Evolutionary conservation across 768 basidiomycete genomes (phyloP), one percentile per base, ranked within the genome.

Genomic region (Termitomyces sp.): DNA sequence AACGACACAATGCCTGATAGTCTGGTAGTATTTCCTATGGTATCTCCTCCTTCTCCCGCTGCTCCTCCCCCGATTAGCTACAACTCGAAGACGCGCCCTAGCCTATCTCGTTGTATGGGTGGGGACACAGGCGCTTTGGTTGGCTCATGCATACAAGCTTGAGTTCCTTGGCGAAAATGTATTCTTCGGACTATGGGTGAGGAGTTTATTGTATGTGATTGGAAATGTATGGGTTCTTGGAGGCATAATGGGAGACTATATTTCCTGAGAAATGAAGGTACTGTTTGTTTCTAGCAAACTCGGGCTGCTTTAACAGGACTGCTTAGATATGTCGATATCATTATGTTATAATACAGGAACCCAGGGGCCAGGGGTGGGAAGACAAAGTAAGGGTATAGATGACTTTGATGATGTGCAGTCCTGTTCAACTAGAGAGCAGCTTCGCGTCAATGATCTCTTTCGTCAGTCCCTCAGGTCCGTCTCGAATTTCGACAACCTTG

Each of bases 1-100:
- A 18, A 52, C 5, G n/a, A n/a, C 1, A 39, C 6, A 20, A 26
- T 1, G 16, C n/a, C 24, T 59, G 26, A 46, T 55, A 29, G 26
- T 42, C 24, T 20, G 27, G 16, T 71, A 98, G 90, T 99, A 99
- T 71, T 99, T 98, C 73, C 78, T 96, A 39, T 99, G 97, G 97
- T 98, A 94, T 68, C 83, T 93, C 14, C 83, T 94, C 50, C 83
- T 98, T 59, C 72, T 98, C 0, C 94, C 96, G 0, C 79, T 94
- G 3, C 75, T 96, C 24, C 78, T 94, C 4, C 89, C 93, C 0
- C 78, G 73, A 3, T 71, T 97, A 0, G 69, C 73, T 0, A 76
- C 92, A 46, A 76, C 85, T 1, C 69, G 71, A 18, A 54, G 64
- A 20, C 74, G 76, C 9, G 76, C 74, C 0, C 3, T 79, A 14